Evolutionary conservation across 352 stramenopile species (phyloP).

Genomic region (Thalassiosira hispida): DNA sequence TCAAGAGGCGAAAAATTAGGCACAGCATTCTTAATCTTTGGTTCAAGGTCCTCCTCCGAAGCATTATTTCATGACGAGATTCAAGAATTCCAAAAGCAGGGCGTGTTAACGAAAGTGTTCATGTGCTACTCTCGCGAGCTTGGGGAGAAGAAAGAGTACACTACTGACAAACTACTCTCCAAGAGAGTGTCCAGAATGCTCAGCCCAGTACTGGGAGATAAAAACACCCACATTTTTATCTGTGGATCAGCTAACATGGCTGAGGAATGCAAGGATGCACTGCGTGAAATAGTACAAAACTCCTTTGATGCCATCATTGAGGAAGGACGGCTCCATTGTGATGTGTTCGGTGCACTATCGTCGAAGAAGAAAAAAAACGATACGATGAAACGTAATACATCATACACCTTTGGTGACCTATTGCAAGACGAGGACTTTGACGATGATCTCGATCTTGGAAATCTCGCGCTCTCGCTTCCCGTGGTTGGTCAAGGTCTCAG

Average conservation of each 20-base stretch:
- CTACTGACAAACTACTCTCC: slow-evolving; percentile 28
- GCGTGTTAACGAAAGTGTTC: slow-evolving; percentile 29
- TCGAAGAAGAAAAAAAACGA: not conserved
- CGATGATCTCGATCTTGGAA: too few relatives aligned
- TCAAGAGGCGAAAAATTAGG: slow-evolving; percentile 31
- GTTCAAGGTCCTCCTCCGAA: slow-evolving; percentile 28
- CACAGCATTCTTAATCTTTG: slow-evolving; percentile 38
- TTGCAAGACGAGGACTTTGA: too few relatives aligned
- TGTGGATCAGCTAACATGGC: slow-evolving; percentile 50
- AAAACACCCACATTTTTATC: slow-evolving; percentile 49
- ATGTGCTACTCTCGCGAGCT: slow-evolving; percentile 43
- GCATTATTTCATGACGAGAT: slow-evolving; percentile 47
- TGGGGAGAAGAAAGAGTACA: slow-evolving; percentile 40
- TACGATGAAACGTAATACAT: too few relatives aligned
- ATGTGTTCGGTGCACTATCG: slow-evolving; percentile 39
- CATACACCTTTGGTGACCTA: too few relatives aligned
- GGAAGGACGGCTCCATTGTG: slow-evolving; percentile 25
- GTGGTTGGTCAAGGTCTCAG: too few relatives aligned
- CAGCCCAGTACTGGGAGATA: slow-evolving; percentile 4
- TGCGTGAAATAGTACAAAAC: slow-evolving; percentile 16
- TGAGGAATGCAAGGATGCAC: slow-evolving; percentile 21
- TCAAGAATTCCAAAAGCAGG: slow-evolving; percentile 18
- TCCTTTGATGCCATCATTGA: slow-evolving; percentile 19
- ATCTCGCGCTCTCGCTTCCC: too few relatives aligned
- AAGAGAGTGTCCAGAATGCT: slow-evolving; percentile 19